These are phyloP conservation scores for Lyophyllum semitale DNA, from an alignment of 768 basidiomycete species.

Conservation along the genomic window DNA sequence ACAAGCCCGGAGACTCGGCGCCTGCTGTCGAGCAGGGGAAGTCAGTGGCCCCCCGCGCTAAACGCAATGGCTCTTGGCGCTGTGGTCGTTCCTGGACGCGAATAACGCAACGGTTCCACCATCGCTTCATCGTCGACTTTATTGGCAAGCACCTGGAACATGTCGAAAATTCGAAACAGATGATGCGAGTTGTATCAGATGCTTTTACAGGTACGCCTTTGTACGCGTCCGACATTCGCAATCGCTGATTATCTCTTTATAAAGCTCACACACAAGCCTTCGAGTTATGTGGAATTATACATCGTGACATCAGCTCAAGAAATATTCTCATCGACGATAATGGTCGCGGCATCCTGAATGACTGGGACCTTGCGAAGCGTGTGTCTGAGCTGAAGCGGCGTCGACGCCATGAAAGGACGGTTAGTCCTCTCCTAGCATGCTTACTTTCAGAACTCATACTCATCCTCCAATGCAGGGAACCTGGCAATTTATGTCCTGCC, in stretches of 20 bases:
- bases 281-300: slow-evolving; percentile 3
- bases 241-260: not conserved
- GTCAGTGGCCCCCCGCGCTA: not conserved
- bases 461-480: slow-evolving; percentile 8
- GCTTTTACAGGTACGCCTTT: slow-evolving; percentile 22
- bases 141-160: slow-evolving; percentile 13
- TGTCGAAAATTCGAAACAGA: slow-evolving; percentile 16
- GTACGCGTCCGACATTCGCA: not conserved
- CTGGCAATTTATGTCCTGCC: slow-evolving; percentile 16
- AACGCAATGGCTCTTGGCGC: slow-evolving; percentile 12
- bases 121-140: slow-evolving; percentile 21
- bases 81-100: slow-evolving; percentile 1
- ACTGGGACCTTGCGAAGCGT: slow-evolving; percentile 16
- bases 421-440: not conserved
- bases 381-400: not conserved
- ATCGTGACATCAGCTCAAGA: slow-evolving; percentile 11
- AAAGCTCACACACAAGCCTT: slow-evolving; percentile 12
- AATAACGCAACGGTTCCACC: slow-evolving; percentile 17
- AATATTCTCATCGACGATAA: slow-evolving; percentile 11
- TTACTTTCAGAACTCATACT: not conserved
- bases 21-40: no score
- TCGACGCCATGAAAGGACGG: slow-evolving; percentile 5
- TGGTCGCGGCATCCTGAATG: slow-evolving; percentile 13
- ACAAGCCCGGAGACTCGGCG: no score
- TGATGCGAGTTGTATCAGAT: slow-evolving; percentile 21